These are phyloP conservation scores for Elongisporangium undulatum DNA, from an alignment of 352 stramenopile species.

Conservation along the genomic window DNA sequence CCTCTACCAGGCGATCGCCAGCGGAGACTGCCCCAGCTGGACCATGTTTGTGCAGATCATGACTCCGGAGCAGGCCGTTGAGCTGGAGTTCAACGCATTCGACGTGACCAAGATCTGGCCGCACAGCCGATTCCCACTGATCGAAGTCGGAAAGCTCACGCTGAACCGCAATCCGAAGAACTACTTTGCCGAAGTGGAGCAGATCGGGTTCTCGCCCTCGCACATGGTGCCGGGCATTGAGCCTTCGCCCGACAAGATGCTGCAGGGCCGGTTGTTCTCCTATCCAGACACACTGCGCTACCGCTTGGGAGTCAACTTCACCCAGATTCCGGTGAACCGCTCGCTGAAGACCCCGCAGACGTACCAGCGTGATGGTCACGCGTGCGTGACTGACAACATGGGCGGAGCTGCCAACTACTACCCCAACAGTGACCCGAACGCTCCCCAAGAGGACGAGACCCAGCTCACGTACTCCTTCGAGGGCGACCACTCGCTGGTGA, in stretches of 20 bases:
- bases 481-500: slow-evolving; percentile 21
- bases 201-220: slow-evolving; percentile 82
- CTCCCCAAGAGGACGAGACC: slow-evolving; percentile 23
- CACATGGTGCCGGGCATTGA: slow-evolving; percentile 89
- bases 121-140: slow-evolving; percentile 72
- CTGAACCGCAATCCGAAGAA: slow-evolving; percentile 87
- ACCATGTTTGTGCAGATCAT: slow-evolving; percentile 89
- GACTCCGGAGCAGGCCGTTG: slow-evolving; percentile 58
- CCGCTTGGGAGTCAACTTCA: slow-evolving; percentile 87
- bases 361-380: slow-evolving; percentile 73
- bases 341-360: slow-evolving; percentile 53
- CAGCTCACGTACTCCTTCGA: slow-evolving; percentile 16
- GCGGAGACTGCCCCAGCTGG: slow-evolving; percentile 62
- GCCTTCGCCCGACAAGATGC: slow-evolving; percentile 85
- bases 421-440: slow-evolving; percentile 51
- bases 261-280: slow-evolving; percentile 85
- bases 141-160: slow-evolving; percentile 72
- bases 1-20: slow-evolving; percentile 84
- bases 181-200: slow-evolving; percentile 91
- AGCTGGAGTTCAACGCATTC: slow-evolving; percentile 69
- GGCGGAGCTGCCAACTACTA: slow-evolving; percentile 67
- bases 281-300: slow-evolving; percentile 88
- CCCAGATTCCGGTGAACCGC: slow-evolving; percentile 86
- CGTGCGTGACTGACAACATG: slow-evolving; percentile 66
- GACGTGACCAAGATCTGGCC: slow-evolving; percentile 91